Evolutionary conservation across 805 yeast genomes (phyloP), one percentile per base, ranked within the genome.

Genomic region (Teunomyces tritomae): DNA sequence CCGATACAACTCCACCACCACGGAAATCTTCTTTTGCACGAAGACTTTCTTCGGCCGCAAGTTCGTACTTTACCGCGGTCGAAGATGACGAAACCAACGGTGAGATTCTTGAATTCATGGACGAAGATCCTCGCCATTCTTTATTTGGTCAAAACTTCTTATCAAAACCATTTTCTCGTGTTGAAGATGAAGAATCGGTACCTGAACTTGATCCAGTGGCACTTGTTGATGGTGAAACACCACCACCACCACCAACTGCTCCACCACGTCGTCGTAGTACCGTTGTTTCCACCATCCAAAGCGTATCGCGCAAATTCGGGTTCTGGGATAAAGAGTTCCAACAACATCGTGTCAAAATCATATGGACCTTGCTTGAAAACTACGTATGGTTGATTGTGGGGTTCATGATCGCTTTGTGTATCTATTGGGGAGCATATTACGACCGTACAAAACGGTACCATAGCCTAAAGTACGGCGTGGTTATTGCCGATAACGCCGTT

Each of bases 351-450:
- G 52, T 56, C 34, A 45, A 53, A 6, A 61, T 66, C 28, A 32
- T 53, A 14, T 30, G 52, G 16, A 59, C 66, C 2, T 56, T 63
- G 42, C 39, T 54, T 5, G 41, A 48, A n/a, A 65, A 65, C 54
- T 66, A 66, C 39, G 28, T 52, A 32, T 56, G 20, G 47, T 32
- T 63, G 43, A 20, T 58, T 10, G 43, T 58, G 7, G 66, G 67
- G 7, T 65, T 67, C 43, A 45, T 56, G 13, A 39, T 49, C 4
- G 59, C 61, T 1, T 55, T 67, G 7, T 60, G 62, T 44, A 51
- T 67, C n/a, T 67, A 65, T 46, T 66, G 70, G 70, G 71, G 70
- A 8, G 51, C 64, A 1, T 66, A 63, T 51, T 63, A 54, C 33
- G 44, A 57, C 29, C 52, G 70, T 14, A 35, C 49, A 3, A 30